These are phyloP conservation scores for Closterium sp. DNA, from an alignment of 139 green algal genomes.

Conservation along the genomic window DNA sequence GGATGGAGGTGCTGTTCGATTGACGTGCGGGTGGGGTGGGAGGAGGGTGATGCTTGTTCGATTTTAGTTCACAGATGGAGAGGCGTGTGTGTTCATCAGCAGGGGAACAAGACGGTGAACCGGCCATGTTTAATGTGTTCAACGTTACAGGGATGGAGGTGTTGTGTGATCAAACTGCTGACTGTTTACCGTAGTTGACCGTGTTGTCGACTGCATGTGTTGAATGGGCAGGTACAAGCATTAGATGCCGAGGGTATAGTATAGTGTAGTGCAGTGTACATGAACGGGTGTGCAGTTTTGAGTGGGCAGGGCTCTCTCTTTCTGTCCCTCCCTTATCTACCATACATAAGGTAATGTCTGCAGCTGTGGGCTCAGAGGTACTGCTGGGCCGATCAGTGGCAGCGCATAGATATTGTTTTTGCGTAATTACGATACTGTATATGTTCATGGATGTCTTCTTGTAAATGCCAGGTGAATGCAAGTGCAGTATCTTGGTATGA, in stretches of 20 bases:
- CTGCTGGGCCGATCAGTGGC: background rate
- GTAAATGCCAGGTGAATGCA: too few relatives aligned
- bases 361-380: background rate
- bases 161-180: too few relatives aligned
- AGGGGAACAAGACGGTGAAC: background rate
- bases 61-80: background rate
- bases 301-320: background rate
- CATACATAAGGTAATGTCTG: background rate
- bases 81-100: background rate
- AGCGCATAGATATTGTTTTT: too few relatives aligned
- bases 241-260: too few relatives aligned
- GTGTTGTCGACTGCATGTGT: too few relatives aligned
- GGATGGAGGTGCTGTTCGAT: conserved; percentile 10
- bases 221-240: too few relatives aligned
- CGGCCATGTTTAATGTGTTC: background rate
- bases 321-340: background rate
- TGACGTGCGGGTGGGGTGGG: background rate
- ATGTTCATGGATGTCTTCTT: too few relatives aligned
- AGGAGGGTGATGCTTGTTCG: background rate
- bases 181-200: too few relatives aligned
- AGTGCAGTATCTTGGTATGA: too few relatives aligned
- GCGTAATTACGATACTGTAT: too few relatives aligned
- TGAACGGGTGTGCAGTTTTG: background rate
- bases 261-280: too few relatives aligned
- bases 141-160: background rate